Conservation (phyloP, 441 rosid species). For the Daphne laureola region DNA sequence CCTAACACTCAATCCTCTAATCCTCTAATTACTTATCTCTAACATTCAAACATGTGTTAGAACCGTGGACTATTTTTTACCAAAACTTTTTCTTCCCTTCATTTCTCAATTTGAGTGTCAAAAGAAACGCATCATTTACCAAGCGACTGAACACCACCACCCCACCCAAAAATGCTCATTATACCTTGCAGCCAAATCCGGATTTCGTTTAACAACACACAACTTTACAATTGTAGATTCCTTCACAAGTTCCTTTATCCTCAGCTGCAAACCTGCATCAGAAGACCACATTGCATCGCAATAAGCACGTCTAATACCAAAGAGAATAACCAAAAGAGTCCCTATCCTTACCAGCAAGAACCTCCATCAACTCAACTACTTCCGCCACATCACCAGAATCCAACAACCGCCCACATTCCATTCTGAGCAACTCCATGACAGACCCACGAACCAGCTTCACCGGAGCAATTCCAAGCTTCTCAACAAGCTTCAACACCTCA, state of each 20-base stretch:
- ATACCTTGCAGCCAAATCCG: slow-evolving; percentile 70
- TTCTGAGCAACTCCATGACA: slow-evolving; percentile 37
- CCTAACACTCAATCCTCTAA: too few relatives aligned
- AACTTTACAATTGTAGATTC: slow-evolving; percentile 45
- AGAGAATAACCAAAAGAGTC: background rate
- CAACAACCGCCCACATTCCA: slow-evolving; percentile 45
- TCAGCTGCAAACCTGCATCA: slow-evolving; percentile 53
- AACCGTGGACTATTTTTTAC: too few relatives aligned
- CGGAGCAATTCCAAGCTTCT: slow-evolving; percentile 51
- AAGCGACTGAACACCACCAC: too few relatives aligned
- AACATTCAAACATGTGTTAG: too few relatives aligned
- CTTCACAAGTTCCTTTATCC: slow-evolving; percentile 56
- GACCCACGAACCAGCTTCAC: slow-evolving; percentile 38
- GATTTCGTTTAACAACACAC: slow-evolving; percentile 49
- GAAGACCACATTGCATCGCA: slow-evolving; percentile 15
- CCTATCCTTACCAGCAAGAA: slow-evolving; percentile 51
- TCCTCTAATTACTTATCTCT: too few relatives aligned
- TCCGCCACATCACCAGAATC: slow-evolving; percentile 40
- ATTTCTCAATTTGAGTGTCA: too few relatives aligned
- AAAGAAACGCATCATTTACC: too few relatives aligned
- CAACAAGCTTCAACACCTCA: slow-evolving; percentile 43
- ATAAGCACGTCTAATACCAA: slow-evolving; percentile 2
- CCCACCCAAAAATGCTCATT: background rate
- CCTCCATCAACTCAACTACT: slow-evolving; percentile 59
- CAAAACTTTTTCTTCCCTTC: too few relatives aligned